Base-by-base conservation (phyloP, 2,329 filamentous ascomycete species). In the Beauveria caledonica region DNA sequence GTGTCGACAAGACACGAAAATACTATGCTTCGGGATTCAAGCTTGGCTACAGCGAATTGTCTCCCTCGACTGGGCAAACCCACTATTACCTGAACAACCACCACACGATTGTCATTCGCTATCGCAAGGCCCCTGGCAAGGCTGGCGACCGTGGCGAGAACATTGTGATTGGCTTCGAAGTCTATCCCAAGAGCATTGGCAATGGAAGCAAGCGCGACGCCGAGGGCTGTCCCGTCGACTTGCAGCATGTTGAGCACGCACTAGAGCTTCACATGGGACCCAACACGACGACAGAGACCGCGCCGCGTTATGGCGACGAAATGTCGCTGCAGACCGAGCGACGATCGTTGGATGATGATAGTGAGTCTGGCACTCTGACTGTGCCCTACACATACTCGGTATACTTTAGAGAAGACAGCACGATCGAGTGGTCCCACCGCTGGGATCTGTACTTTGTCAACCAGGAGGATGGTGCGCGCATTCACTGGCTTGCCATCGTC, bases 21-120 rank as follows among this genome's bases (percentile, higher is more conserved):
- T 95, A 96, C 77, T 96, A 96, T 71, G 89, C 90, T 13, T 86
- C 90, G 2, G 92, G 92, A 2, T 96, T 96, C 80, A 95, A 94
- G 74, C 79, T 96, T 60, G 92, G 91, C 7, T 91, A 89, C 67
- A 85, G 85, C 65, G 89, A 92, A 63, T 78, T 81, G 53, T 83
- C 84, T 2, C 76, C 82, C 0, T 76, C 75, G 46, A 83, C 81
- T 3, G 83, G 83, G 45, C 81, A 82, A 69, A 80, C 83, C 13
- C 81, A 82, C 46, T 90, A 87, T 71, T 92, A 86, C 66, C 81
- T 96, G 67, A 89, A 96, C 76, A 96, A 96, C 70, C 92, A 96
- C 71, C 86, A 92, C 66, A 94, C 89, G 3, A 84, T 96, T 57
- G 88, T 95, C 49, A 84, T 96, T 61, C 86, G 90, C 59, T 90